Evolutionary conservation across 345 rosid species (phyloP).

Genomic region (Citrus unshiu): DNA sequence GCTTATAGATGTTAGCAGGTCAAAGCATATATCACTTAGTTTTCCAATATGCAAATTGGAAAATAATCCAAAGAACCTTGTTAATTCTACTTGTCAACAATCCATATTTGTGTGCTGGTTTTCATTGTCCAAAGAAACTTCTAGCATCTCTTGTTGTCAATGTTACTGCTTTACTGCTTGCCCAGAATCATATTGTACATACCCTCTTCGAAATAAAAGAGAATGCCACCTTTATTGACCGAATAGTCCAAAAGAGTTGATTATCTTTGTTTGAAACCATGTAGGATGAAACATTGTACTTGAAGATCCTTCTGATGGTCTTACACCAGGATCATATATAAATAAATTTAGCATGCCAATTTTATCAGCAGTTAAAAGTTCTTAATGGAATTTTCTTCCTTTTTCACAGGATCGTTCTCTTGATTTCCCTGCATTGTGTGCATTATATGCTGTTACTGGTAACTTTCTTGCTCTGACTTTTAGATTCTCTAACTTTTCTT

Average conservation of each 20-base stretch:
- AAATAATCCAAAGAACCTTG: background rate
- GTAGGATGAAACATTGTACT: background rate
- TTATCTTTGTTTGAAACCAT: background rate
- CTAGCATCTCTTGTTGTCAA: background rate
- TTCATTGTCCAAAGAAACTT: background rate
- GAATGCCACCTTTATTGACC: too few relatives aligned
- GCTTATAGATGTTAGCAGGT: background rate
- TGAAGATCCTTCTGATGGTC: background rate
- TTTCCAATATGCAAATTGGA: background rate
- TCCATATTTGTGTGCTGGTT: background rate
- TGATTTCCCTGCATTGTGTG: constrained; percentile 80
- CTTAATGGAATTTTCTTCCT: constrained; percentile 20
- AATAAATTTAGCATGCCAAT: background rate
- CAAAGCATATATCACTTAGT: background rate
- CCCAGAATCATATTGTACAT: background rate
- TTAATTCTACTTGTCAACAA: background rate
- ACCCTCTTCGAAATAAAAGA: too few relatives aligned
- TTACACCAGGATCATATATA: background rate
- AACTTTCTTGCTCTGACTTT: constrained; percentile 2
- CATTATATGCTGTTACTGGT: constrained; percentile 98
- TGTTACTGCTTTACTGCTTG: background rate
- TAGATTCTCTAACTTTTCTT: background rate
- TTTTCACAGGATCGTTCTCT: constrained; percentile 89
- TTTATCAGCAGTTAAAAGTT: background rate
- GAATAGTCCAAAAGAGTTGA: too few relatives aligned